These are phyloP conservation scores for Paecilomyces niveus DNA, from an alignment of 2,329 filamentous ascomycete genomes.

Conservation along the genomic window DNA sequence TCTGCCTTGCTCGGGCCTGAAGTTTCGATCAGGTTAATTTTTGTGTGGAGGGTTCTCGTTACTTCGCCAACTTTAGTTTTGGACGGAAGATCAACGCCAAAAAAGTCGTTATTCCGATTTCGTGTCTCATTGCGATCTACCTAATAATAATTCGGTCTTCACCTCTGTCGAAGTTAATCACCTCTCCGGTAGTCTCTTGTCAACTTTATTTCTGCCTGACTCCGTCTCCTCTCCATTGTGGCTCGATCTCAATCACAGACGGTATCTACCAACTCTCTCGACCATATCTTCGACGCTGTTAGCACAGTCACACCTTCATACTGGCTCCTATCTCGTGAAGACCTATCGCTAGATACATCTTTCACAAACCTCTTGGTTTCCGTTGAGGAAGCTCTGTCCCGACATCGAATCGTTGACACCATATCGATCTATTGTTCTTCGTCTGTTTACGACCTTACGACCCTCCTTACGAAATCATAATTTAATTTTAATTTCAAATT, in stretches of 20 bases:
- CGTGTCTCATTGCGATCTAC: background rate
- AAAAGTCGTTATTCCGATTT: background rate
- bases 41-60: background rate
- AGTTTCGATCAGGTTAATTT: background rate
- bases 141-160: background rate
- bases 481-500: slow-evolving; percentile 23
- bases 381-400: slow-evolving; percentile 11
- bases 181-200: background rate
- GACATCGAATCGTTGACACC: slow-evolving; percentile 12
- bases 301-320: background rate
- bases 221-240: background rate
- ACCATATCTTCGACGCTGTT: background rate
- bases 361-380: slow-evolving; percentile 11
- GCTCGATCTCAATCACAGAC: background rate
- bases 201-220: background rate
- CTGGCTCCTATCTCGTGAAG: background rate
- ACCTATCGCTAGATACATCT: slow-evolving; percentile 9
- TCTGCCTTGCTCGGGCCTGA: slow-evolving; percentile 3
- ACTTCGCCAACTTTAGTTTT: background rate
- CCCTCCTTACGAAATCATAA: slow-evolving; percentile 8
- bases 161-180: background rate
- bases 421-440: slow-evolving; percentile 9
- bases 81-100: background rate
- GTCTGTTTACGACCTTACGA: slow-evolving; percentile 9
- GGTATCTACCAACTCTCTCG: background rate